Evolutionary conservation across 2,329 filamentous ascomycete genomes (phyloP).

Genomic region (Drechslera avenae): DNA sequence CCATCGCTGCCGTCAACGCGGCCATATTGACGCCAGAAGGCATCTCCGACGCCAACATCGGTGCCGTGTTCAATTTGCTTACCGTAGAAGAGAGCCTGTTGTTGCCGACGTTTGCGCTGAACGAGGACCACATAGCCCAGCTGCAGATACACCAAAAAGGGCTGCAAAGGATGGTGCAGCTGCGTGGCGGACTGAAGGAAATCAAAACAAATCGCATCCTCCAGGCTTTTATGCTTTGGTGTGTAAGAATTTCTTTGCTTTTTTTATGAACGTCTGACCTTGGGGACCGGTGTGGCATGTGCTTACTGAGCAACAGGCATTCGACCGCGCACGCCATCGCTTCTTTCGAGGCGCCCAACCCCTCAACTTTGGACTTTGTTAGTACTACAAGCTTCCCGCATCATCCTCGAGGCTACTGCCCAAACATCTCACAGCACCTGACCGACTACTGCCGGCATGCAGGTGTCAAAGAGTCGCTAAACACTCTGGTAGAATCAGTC

Average conservation of each 20-base stretch:
- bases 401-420: conserved; percentile 38
- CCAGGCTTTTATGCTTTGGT: conserved; percentile 51
- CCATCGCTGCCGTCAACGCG: conserved; percentile 42
- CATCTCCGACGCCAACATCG: conserved; percentile 47
- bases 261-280: conserved; percentile 11
- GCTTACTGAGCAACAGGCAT: conserved; percentile 50
- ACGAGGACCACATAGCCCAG: conserved; percentile 40
- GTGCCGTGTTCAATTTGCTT: conserved; percentile 47
- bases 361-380: conserved; percentile 38
- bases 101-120: conserved; percentile 28
- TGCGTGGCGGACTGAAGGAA: conserved; percentile 42
- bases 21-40: conserved; percentile 38
- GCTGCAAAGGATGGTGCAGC: conserved; percentile 42
- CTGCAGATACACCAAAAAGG: conserved; percentile 42
- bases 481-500: conserved; percentile 34
- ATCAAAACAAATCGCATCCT: conserved; percentile 47
- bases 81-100: conserved; percentile 43
- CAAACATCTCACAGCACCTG: conserved; percentile 38
- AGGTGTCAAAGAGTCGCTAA: conserved; percentile 37
- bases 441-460: conserved; percentile 37
- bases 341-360: conserved; percentile 41
- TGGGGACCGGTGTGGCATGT: conserved; percentile 32
- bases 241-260: conserved; percentile 20
- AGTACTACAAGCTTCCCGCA: conserved; percentile 33
- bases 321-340: conserved; percentile 47